Conservation (phyloP, 352 stramenopile species). For the Peronospora belbahrii region DNA sequence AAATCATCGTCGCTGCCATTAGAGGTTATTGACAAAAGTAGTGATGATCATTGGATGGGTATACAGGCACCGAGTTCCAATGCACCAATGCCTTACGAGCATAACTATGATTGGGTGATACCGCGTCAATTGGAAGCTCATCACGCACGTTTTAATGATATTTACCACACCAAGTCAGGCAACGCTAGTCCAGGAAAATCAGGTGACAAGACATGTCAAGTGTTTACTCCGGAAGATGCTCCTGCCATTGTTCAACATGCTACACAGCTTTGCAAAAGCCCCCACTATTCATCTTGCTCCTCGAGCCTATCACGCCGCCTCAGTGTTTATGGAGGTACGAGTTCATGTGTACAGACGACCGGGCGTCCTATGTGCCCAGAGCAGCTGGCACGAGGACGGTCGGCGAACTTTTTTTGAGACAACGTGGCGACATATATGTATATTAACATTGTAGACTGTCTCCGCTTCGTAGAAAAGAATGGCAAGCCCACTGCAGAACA, state of each 20-base stretch:
- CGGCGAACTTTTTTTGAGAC: neutral
- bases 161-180: conserved; percentile 17
- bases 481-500: conserved; percentile 23
- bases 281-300: conserved; percentile 59
- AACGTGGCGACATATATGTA: conserved; percentile 4
- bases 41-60: conserved; percentile 7
- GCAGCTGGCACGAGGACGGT: conserved; percentile 9
- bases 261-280: conserved; percentile 37
- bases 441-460: conserved; percentile 23
- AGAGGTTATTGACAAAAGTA: conserved; percentile 6
- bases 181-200: conserved; percentile 27
- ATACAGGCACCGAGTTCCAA: neutral
- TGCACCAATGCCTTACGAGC: conserved; percentile 18
- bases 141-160: conserved; percentile 2
- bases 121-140: conserved; percentile 9
- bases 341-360: conserved; percentile 14
- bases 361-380: conserved; percentile 10
- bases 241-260: conserved; percentile 10
- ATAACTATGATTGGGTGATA: conserved; percentile 24
- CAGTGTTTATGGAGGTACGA: conserved; percentile 45
- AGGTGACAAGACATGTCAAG: conserved; percentile 24
- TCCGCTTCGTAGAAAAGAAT: conserved; percentile 26
- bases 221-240: conserved; percentile 15
- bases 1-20: conserved; percentile 2
- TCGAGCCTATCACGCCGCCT: conserved; percentile 48